These are phyloP conservation scores for Wickerhamomyces hampshirensis DNA, from an alignment of 805 yeast species.

Conservation along the genomic window DNA sequence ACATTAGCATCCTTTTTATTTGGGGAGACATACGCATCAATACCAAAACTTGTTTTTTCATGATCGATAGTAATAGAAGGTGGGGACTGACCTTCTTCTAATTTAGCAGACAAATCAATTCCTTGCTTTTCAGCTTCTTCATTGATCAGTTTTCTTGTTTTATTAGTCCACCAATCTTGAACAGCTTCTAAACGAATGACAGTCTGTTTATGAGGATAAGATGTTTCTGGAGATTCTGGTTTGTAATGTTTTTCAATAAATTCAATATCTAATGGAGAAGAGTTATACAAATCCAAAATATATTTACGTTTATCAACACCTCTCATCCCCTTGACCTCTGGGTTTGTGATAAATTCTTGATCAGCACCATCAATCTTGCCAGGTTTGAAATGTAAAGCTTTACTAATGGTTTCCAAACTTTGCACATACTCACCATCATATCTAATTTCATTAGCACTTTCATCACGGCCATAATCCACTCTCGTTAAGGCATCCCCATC, in stretches of 20 bases:
- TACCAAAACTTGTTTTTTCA: conserved; percentile 38
- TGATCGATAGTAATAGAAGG: conserved; percentile 50
- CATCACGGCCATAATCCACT: conserved; percentile 64
- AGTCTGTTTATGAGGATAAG: conserved; percentile 79
- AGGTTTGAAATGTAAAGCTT: conserved; percentile 70
- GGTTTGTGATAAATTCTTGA: conserved; percentile 57
- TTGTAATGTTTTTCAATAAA: conserved; percentile 60
- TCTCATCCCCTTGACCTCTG: conserved; percentile 76
- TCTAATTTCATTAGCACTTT: conserved; percentile 47
- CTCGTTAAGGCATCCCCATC: conserved; percentile 25
- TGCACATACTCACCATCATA: conserved; percentile 49
- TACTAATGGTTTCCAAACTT: conserved; percentile 57
- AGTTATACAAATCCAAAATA: conserved; percentile 75
- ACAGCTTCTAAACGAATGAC: conserved; percentile 84
- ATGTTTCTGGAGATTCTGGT: conserved; percentile 31
- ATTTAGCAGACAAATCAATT: conserved; percentile 16
- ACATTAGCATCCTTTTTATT: conserved; percentile 46
- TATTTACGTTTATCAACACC: conserved; percentile 87
- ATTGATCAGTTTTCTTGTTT: conserved; percentile 40
- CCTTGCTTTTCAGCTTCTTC: conserved; percentile 30
- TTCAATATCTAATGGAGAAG: conserved; percentile 79
- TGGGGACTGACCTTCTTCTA: conserved; percentile 33
- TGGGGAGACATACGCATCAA: conserved; percentile 54
- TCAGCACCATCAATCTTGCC: conserved; percentile 46
- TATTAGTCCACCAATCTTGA: conserved; percentile 81